Conservation (phyloP, 2,329 filamentous ascomycete genomes). For the Metarhizium album region DNA sequence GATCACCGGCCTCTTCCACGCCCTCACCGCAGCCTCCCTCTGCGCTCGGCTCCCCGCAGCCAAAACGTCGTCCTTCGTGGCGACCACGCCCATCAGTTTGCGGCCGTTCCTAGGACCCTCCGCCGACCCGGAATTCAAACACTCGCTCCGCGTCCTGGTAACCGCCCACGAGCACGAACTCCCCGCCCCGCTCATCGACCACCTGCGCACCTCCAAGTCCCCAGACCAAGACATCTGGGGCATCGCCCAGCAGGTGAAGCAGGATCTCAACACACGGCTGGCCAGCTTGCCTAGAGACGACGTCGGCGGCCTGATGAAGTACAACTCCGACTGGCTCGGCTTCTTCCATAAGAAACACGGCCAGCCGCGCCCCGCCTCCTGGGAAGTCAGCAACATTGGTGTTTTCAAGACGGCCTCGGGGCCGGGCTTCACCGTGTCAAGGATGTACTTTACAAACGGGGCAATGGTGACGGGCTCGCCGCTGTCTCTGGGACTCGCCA, state of each 20-base stretch:
- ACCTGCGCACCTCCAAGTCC: slow-evolving; percentile 12
- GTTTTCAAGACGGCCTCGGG: slow-evolving; percentile 17
- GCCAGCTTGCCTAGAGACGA: slow-evolving; percentile 31
- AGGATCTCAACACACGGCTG: slow-evolving; percentile 22
- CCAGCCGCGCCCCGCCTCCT: slow-evolving; percentile 29
- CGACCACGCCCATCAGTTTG: slow-evolving; percentile 33
- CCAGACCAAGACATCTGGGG: slow-evolving; percentile 30
- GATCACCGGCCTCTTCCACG: slow-evolving; percentile 39
- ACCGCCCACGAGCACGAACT: slow-evolving; percentile 24
- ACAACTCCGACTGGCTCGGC: slow-evolving; percentile 31
- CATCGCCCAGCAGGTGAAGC: slow-evolving; percentile 24
- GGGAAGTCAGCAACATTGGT: slow-evolving; percentile 45
- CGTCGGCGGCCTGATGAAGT: slow-evolving; percentile 27
- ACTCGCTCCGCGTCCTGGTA: slow-evolving; percentile 29
- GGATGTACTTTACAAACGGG: slow-evolving; percentile 40
- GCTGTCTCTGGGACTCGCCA: slow-evolving; percentile 34
- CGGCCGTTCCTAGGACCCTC: slow-evolving; percentile 24
- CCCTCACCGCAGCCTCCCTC: slow-evolving; percentile 31
- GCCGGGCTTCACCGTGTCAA: slow-evolving; percentile 25
- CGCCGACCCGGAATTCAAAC: slow-evolving; percentile 13
- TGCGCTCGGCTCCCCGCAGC: slow-evolving; percentile 23
- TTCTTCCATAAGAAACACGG: slow-evolving; percentile 33
- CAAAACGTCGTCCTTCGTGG: slow-evolving; percentile 23
- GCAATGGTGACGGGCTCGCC: slow-evolving; percentile 31
- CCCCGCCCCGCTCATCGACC: slow-evolving; percentile 12